Percentiles rank a stretch among this genome's conserved stretches.
Evolutionary conservation across 2,329 filamentous ascomycete species (phyloP).

Genomic region (Cryoendolithus antarcticus): DNA sequence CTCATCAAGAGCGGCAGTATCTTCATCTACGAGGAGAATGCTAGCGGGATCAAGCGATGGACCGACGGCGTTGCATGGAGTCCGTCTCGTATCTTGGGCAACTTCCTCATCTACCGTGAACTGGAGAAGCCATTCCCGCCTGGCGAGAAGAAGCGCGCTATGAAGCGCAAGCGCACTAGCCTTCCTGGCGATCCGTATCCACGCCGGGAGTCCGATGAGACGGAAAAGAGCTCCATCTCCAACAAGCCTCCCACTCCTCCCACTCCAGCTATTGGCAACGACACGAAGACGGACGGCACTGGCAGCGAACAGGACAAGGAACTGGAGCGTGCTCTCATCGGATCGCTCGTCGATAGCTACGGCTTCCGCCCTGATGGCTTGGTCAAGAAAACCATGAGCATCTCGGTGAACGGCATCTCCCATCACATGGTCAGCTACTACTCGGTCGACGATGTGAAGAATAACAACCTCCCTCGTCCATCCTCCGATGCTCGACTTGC

Average conservation of each 20-base stretch:
- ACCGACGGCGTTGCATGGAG: conserved; percentile 88
- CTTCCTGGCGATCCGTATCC: conserved; percentile 43
- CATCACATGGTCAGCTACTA: conserved; percentile 90
- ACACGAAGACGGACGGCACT: conserved; percentile 18
- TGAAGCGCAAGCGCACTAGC: conserved; percentile 51
- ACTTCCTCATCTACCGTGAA: conserved; percentile 77
- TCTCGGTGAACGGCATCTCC: conserved; percentile 58
- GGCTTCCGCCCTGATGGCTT: conserved; percentile 71
- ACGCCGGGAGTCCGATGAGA: conserved; percentile 22
- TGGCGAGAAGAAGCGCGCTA: conserved; percentile 73
- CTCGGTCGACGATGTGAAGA: conserved; percentile 63
- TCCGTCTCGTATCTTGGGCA: conserved; percentile 71
- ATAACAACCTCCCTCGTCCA: conserved; percentile 47
- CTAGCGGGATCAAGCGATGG: conserved; percentile 88
- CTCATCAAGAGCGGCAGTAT: conserved; percentile 76
- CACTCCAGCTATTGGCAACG: conserved; percentile 15
- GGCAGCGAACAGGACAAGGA: conserved; percentile 29
- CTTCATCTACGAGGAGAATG: conserved; percentile 85
- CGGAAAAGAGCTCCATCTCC: conserved; percentile 8
- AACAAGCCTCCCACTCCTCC: conserved; percentile 21
- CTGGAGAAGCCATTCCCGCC: conserved; percentile 65
- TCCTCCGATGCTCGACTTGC: conserved; percentile 36
- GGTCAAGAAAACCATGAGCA: conserved; percentile 86
- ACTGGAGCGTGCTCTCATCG: conserved; percentile 53
- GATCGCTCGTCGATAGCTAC: conserved; percentile 81